Evolutionary conservation across 345 rosid species (phyloP).

Genomic region (Brassica cretica): DNA sequence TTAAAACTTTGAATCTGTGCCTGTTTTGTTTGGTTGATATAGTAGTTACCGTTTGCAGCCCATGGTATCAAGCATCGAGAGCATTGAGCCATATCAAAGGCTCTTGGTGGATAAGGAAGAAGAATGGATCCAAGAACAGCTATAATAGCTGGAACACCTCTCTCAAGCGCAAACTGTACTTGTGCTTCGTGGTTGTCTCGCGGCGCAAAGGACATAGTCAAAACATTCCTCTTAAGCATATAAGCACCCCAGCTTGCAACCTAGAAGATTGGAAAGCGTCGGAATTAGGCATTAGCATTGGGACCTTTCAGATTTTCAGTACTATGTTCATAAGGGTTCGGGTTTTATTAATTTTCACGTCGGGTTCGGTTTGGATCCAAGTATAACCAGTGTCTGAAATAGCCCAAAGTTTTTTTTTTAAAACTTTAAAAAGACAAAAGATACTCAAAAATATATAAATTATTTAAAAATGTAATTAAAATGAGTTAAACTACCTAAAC

Average conservation of each 20-base stretch:
- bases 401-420: no score
- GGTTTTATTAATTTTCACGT: no score
- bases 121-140: neutral
- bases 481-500: no score
- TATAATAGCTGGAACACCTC: neutral
- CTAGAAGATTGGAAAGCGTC: conserved; percentile 28
- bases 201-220: conserved; percentile 96
- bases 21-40: neutral
- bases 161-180: conserved; percentile 89
- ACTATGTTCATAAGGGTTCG: no score
- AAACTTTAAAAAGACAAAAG: no score
- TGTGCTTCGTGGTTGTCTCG: conserved; percentile 97
- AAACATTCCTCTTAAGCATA: conserved; percentile 76
- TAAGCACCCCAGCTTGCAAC: conserved; percentile 99
- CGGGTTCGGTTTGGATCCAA: no score
- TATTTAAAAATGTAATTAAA: no score
- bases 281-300: no score
- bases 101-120: conserved; percentile 3
- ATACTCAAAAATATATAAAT: no score
- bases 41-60: conserved; percentile 68
- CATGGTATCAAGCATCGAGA: conserved; percentile 95
- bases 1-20: neutral
- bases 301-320: no score
- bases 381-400: neutral
- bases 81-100: conserved; percentile 33